phyloP scores from a whole-genome alignment of 2,329 filamentous ascomycete species.

The Cladobotryum mycophilum region DNA sequence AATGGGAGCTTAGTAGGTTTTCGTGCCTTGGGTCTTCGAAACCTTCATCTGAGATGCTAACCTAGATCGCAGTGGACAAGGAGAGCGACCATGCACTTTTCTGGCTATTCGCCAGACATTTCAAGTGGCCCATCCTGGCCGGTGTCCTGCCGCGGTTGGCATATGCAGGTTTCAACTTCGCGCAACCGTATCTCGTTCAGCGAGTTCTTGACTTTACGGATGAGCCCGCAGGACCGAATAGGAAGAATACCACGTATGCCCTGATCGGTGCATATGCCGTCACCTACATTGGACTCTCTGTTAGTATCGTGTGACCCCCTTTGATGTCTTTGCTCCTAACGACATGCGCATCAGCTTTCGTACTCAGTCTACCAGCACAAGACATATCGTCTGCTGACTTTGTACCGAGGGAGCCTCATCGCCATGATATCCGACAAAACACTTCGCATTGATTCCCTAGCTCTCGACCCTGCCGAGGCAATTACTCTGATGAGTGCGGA shows the following conservation, averaged over 20 bases:
- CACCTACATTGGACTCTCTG: constrained; percentile 35
- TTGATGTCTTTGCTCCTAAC: background rate
- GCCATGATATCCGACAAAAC: constrained; percentile 45
- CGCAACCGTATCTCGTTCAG: constrained; percentile 38
- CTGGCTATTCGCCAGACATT: no score
- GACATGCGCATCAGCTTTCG: background rate
- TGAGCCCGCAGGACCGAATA: constrained; percentile 18
- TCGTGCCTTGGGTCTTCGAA: no score
- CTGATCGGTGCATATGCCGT: constrained; percentile 33
- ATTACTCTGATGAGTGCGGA: constrained; percentile 40
- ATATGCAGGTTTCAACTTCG: constrained; percentile 33
- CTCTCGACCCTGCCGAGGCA: constrained; percentile 27
- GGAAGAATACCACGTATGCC: constrained; percentile 27
- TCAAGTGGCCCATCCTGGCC: constrained; percentile 17
- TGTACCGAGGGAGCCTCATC: constrained; percentile 28
- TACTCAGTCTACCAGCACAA: constrained; percentile 23
- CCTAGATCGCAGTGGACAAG: no score
- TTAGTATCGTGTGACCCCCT: constrained; percentile 13
- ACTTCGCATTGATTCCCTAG: constrained; percentile 20
- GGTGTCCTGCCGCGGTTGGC: constrained; percentile 30
- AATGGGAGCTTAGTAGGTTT: no score
- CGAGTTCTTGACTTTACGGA: constrained; percentile 25
- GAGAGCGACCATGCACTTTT: no score
- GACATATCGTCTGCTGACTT: constrained; percentile 27
- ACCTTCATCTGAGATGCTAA: no score